phyloP scores from a whole-genome alignment of 2,329 filamentous ascomycete species.

The Chaetoscypha palmicola region DNA sequence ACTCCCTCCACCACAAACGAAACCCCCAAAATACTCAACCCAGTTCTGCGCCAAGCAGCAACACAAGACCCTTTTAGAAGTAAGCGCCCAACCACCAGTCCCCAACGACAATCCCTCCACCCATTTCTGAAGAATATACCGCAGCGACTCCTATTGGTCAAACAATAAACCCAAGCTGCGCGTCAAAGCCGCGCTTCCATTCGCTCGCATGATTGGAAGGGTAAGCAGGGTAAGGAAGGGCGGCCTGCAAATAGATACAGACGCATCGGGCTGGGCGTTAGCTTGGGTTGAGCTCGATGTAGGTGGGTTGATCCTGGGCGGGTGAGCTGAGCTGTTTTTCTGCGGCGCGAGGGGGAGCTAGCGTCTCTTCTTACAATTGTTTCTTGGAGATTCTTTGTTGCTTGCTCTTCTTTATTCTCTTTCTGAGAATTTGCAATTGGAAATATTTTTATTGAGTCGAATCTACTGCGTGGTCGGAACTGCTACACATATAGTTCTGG shows the following conservation, averaged over 20 bases:
- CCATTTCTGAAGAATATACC: background rate
- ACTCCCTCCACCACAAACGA: too few relatives aligned
- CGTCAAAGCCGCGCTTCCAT: background rate
- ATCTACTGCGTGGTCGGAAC: background rate
- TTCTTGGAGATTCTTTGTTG: background rate
- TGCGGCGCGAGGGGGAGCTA: background rate
- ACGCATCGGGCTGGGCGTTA: slow-evolving; percentile 2
- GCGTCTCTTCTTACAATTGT: background rate
- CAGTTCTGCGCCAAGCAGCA: background rate
- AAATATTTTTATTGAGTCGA: too few relatives aligned
- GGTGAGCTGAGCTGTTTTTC: background rate
- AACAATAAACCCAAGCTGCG: background rate
- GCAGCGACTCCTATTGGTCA: slow-evolving; percentile 13
- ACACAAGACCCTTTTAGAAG: background rate
- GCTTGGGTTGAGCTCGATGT: too few relatives aligned
- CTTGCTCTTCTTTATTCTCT: too few relatives aligned
- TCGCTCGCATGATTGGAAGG: slow-evolving; percentile 9
- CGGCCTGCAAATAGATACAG: slow-evolving; percentile 24
- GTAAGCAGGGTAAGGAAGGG: too few relatives aligned
- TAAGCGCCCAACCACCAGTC: slow-evolving; percentile 19
- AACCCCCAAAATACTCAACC: too few relatives aligned
- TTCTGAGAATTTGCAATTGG: too few relatives aligned
- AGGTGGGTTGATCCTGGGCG: background rate
- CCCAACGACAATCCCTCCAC: slow-evolving; percentile 1
- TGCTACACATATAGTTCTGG: background rate